These are phyloP conservation scores for Mortierella alpina DNA, from an alignment of 192 early-diverging fungal genomes.

Conservation along the genomic window DNA sequence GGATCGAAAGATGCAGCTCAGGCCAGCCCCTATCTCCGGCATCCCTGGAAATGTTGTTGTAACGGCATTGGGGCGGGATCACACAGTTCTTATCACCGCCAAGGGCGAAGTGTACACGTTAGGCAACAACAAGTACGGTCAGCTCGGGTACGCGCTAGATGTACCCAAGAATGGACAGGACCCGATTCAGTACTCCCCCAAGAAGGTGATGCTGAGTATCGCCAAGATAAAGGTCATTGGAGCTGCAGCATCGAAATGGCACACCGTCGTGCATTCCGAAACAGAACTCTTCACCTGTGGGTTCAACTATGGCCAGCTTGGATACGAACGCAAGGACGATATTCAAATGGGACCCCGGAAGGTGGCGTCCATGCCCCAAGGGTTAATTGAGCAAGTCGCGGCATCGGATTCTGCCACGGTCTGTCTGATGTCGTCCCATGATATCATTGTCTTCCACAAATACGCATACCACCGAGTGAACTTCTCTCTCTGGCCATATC, in stretches of 20 bases:
- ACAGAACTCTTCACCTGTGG: slow-evolving; percentile 75
- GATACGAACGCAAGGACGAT: slow-evolving; percentile 56
- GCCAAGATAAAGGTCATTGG: slow-evolving; percentile 66
- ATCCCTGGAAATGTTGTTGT: slow-evolving; percentile 52
- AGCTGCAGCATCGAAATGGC: slow-evolving; percentile 74
- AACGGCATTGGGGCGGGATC: slow-evolving; percentile 75
- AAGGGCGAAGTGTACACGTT: slow-evolving; percentile 71
- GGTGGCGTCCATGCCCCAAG: slow-evolving; percentile 66
- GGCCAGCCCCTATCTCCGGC: slow-evolving; percentile 58
- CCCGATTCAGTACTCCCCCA: slow-evolving; percentile 58
- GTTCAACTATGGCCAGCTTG: slow-evolving; percentile 79
- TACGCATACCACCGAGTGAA: slow-evolving; percentile 61
- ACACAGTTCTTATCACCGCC: slow-evolving; percentile 70
- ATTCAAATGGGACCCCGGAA: slow-evolving; percentile 69
- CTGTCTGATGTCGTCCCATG: slow-evolving; percentile 63
- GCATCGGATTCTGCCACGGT: slow-evolving; percentile 77
- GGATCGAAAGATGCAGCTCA: slow-evolving; percentile 71
- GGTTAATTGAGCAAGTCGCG: slow-evolving; percentile 64
- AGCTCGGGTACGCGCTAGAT: slow-evolving; percentile 63
- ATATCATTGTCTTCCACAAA: slow-evolving; percentile 69
- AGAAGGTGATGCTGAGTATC: slow-evolving; percentile 63
- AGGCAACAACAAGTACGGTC: slow-evolving; percentile 73
- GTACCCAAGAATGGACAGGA: slow-evolving; percentile 53
- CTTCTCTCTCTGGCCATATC: slow-evolving; percentile 30
- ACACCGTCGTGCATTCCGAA: slow-evolving; percentile 72